A percentile compares a stretch with the other conserved stretches of the same genome.
Conservation (phyloP, 176 grass and related monocot species). For the Bolboschoenus planiculmis region DNA sequence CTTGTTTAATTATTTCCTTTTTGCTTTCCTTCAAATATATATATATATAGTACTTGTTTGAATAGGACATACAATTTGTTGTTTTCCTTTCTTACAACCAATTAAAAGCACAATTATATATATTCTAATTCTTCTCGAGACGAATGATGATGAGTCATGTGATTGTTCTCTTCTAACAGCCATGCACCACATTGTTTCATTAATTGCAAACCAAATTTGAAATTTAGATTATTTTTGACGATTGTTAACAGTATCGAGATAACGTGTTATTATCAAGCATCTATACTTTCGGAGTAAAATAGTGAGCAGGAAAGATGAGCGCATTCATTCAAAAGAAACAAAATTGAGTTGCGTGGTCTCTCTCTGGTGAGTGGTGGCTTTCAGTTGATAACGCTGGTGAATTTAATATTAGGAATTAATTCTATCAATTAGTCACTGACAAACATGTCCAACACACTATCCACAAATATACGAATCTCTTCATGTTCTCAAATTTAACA, state of each 20-base stretch:
- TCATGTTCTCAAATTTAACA: background rate
- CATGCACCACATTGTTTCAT: background rate
- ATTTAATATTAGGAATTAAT: too few relatives aligned
- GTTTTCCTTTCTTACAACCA: background rate
- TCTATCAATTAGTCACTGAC: background rate
- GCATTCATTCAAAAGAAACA: background rate
- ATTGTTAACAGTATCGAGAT: too few relatives aligned
- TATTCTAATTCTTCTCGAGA: background rate
- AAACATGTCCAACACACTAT: background rate
- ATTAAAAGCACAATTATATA: background rate
- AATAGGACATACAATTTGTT: background rate
- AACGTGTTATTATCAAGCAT: too few relatives aligned
- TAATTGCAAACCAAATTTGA: background rate
- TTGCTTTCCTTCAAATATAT: background rate
- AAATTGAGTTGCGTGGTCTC: background rate
- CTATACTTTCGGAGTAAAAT: too few relatives aligned
- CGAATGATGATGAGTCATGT: background rate
- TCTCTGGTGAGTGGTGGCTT: background rate
- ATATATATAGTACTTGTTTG: background rate
- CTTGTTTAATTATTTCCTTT: background rate
- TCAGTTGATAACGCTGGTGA: background rate
- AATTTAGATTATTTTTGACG: too few relatives aligned
- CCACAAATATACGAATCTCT: too few relatives aligned
- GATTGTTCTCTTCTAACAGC: slow-evolving; percentile 2
- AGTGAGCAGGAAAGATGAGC: too few relatives aligned